Conservation (phyloP, 495 filamentous ascomycete species). For the Penicillium angulare region DNA sequence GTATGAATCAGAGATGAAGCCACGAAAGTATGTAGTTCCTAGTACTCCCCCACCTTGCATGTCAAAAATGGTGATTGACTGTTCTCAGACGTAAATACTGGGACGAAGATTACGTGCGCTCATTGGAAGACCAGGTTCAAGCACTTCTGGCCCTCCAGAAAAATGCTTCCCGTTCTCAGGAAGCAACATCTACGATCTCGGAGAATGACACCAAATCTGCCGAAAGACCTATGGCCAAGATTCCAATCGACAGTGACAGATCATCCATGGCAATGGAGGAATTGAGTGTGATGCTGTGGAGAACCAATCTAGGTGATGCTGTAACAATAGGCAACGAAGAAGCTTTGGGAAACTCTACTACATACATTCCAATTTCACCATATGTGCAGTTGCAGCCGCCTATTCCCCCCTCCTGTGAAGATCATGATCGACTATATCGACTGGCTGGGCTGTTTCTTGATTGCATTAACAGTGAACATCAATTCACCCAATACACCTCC, state of each 20-base stretch:
- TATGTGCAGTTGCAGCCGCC: not conserved
- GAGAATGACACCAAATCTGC: not conserved
- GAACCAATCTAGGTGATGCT: slow-evolving; percentile 10
- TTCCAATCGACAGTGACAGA: not conserved
- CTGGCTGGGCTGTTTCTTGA: slow-evolving; percentile 5
- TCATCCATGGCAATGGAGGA: slow-evolving; percentile 11
- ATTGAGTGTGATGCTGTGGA: slow-evolving; percentile 13
- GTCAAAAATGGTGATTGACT: not conserved
- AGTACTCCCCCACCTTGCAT: not conserved
- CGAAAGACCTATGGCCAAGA: not conserved
- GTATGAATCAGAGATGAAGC: not conserved
- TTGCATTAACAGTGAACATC: slow-evolving; percentile 7
- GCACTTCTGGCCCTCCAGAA: slow-evolving; percentile 4
- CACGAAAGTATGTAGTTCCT: not conserved
- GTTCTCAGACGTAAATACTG: slow-evolving; percentile 9
- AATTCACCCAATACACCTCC: slow-evolving; percentile 5
- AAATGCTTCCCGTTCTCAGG: not conserved
- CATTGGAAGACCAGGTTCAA: slow-evolving; percentile 7
- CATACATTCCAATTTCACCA: not conserved
- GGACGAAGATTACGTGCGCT: slow-evolving; percentile 12
- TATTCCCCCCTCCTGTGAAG: not conserved
- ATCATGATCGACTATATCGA: not conserved
- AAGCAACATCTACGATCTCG: not conserved
- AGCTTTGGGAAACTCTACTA: not conserved
- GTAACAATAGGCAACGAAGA: not conserved